Evolutionary conservation across 2,329 filamentous ascomycete genomes (phyloP).

Genomic region (Penicillium hesseltinei): DNA sequence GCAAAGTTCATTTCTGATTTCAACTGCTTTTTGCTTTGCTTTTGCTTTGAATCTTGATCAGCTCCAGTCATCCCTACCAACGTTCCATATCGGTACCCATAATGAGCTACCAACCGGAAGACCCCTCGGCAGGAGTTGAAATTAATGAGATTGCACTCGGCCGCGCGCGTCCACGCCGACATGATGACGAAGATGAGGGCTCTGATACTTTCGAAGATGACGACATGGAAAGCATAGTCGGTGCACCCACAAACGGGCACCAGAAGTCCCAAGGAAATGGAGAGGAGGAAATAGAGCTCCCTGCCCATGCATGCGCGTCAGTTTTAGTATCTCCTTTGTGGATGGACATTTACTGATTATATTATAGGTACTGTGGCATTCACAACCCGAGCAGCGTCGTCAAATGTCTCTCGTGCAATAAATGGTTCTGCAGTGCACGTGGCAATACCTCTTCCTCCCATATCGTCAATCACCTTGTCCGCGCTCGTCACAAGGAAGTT

Average conservation of each 20-base stretch:
- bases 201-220: conserved; percentile 82
- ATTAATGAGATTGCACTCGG: conserved; percentile 71
- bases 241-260: conserved; percentile 73
- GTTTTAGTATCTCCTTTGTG: conserved; percentile 39
- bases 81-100: conserved; percentile 75
- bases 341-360: conserved; percentile 14
- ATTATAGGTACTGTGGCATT: conserved; percentile 83
- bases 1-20: background rate
- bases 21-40: conserved; percentile 4
- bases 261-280: conserved; percentile 57
- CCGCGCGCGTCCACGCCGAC: conserved; percentile 62
- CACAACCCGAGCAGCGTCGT: conserved; percentile 94
- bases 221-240: conserved; percentile 72
- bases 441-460: conserved; percentile 96
- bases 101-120: conserved; percentile 58
- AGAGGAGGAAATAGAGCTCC: conserved; percentile 87
- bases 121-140: conserved; percentile 50
- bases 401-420: conserved; percentile 91
- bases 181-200: conserved; percentile 87
- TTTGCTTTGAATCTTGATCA: conserved; percentile 6
- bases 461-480: conserved; percentile 96
- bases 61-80: conserved; percentile 34
- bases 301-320: conserved; percentile 92
- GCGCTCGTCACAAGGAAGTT: conserved; percentile 97
- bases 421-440: conserved; percentile 98